phyloP scores from a whole-genome alignment of 768 basidiomycete species.

The Termitomyces eurrhizus region DNA sequence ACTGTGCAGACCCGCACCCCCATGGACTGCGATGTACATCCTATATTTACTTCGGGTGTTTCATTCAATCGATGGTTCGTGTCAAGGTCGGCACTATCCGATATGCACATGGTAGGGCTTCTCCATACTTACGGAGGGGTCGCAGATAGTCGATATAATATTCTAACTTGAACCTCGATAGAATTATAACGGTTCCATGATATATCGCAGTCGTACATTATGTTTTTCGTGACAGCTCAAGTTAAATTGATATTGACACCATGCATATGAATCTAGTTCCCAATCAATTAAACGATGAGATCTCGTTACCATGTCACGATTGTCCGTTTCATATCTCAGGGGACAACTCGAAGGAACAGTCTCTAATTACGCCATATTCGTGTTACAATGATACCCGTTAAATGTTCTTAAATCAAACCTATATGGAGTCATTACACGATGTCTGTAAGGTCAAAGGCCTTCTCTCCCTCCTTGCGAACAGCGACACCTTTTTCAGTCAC shows the following conservation, averaged over 20 bases:
- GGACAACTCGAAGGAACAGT: neutral
- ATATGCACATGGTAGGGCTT: neutral
- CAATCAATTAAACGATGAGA: neutral
- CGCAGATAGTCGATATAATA: neutral
- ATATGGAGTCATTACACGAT: slow-evolving; percentile 35
- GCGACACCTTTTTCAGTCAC: slow-evolving; percentile 96
- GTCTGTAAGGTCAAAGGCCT: slow-evolving; percentile 57
- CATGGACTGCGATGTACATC: slow-evolving; percentile 63
- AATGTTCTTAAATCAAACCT: neutral
- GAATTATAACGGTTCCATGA: neutral
- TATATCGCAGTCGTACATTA: neutral
- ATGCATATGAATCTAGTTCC: neutral
- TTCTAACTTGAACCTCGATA: neutral
- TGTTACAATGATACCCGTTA: neutral
- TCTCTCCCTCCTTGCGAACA: slow-evolving; percentile 55
- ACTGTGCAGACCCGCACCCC: slow-evolving; percentile 71
- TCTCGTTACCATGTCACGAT: neutral
- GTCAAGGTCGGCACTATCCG: neutral
- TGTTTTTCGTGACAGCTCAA: neutral
- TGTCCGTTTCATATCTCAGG: neutral
- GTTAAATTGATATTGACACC: neutral
- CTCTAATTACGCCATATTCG: slow-evolving; percentile 2
- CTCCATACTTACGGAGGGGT: neutral
- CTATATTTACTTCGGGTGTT: neutral
- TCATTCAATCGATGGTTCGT: neutral